A percentile compares a stretch with the other conserved stretches of the same genome.
These are phyloP conservation scores for Trichophyton mentagrophytes DNA, from an alignment of 2,329 filamentous ascomycete species.

Conservation along the genomic window DNA sequence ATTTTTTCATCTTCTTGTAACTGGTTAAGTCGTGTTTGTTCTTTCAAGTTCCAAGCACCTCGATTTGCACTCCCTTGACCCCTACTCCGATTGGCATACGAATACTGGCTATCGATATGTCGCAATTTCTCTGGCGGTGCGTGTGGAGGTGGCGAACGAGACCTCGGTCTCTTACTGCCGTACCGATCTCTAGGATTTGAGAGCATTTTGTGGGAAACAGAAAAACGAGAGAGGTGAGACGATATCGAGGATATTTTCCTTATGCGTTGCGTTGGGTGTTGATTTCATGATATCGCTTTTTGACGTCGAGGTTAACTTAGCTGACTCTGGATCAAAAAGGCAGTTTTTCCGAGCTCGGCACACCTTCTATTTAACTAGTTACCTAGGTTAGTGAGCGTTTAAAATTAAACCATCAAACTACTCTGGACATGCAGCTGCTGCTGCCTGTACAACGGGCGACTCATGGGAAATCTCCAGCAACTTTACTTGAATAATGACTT, in stretches of 20 bases:
- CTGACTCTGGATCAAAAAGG: background rate
- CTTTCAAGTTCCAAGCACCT: slow-evolving; percentile 20
- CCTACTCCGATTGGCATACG: slow-evolving; percentile 14
- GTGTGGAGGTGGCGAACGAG: slow-evolving; percentile 31
- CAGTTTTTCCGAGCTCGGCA: background rate
- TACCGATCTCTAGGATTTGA: slow-evolving; percentile 17
- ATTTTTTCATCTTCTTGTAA: slow-evolving; percentile 66
- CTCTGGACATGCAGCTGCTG: background rate
- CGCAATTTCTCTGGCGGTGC: slow-evolving; percentile 28
- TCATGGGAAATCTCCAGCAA: background rate
- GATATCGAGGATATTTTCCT: background rate
- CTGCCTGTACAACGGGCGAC: background rate
- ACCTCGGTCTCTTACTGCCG: slow-evolving; percentile 29
- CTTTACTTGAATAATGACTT: background rate
- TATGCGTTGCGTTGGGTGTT: background rate
- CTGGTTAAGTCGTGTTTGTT: slow-evolving; percentile 37
- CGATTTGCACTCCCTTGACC: slow-evolving; percentile 16
- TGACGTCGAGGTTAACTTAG: background rate
- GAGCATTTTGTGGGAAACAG: background rate
- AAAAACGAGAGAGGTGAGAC: background rate
- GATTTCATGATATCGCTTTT: background rate
- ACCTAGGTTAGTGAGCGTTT: background rate
- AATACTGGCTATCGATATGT: slow-evolving; percentile 20
- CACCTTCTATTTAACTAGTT: background rate
- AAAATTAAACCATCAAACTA: background rate